phyloP scores from a whole-genome alignment of 192 early-diverging fungal species.

The Coemansia sp. region DNA sequence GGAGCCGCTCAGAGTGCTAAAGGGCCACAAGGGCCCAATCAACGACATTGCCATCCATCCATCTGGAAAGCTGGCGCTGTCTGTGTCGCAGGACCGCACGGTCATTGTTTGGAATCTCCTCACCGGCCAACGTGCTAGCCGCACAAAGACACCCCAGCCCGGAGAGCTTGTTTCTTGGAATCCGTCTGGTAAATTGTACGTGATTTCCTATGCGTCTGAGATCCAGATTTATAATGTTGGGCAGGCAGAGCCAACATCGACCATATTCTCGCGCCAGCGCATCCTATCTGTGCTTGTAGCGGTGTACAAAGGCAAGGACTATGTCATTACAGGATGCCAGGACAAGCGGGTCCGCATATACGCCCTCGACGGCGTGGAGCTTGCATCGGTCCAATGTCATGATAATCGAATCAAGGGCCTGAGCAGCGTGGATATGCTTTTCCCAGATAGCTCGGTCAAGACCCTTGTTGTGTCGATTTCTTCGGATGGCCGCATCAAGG shows the following conservation, averaged over 20 bases:
- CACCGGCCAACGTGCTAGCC: slow-evolving; percentile 67
- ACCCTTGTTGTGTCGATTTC: slow-evolving; percentile 61
- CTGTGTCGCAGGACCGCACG: slow-evolving; percentile 71
- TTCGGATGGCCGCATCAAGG: slow-evolving; percentile 70
- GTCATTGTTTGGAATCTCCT: slow-evolving; percentile 78
- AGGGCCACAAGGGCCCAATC: slow-evolving; percentile 70
- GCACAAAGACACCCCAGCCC: slow-evolving; percentile 30
- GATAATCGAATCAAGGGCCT: slow-evolving; percentile 47
- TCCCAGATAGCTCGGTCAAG: slow-evolving; percentile 31
- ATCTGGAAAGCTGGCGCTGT: slow-evolving; percentile 89
- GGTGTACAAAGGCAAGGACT: slow-evolving; percentile 19
- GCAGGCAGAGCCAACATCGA: slow-evolving; percentile 35
- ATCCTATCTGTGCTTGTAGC: slow-evolving; percentile 34
- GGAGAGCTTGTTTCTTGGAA: slow-evolving; percentile 46
- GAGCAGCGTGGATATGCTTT: slow-evolving; percentile 28
- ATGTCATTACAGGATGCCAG: slow-evolving; percentile 47
- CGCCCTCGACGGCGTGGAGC: slow-evolving; percentile 37
- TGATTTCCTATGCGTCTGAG: slow-evolving; percentile 43
- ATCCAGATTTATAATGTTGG: slow-evolving; percentile 47
- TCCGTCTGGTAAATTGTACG: slow-evolving; percentile 32
- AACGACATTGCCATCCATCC: slow-evolving; percentile 89
- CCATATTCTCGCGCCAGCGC: slow-evolving; percentile 43
- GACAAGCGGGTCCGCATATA: slow-evolving; percentile 49
- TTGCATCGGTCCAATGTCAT: slow-evolving; percentile 36
- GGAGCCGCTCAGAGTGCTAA: slow-evolving; percentile 89